Conservation (phyloP, 768 basidiomycete genomes). For the Mycena latifolia region DNA sequence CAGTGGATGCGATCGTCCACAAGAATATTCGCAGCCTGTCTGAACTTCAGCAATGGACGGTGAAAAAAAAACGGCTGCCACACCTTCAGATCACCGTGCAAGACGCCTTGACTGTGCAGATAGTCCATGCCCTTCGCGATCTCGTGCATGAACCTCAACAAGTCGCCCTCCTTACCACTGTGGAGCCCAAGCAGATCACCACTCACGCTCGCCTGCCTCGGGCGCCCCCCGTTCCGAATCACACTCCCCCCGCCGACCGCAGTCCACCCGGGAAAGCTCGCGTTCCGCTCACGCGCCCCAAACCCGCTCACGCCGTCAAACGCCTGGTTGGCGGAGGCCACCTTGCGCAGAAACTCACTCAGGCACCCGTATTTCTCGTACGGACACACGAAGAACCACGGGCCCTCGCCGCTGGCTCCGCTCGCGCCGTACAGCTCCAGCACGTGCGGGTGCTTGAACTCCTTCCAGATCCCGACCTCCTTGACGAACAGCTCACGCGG, state of each 20-base stretch:
- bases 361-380: slow-evolving; percentile 77
- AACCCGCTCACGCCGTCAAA: slow-evolving; percentile 37
- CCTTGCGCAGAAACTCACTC: slow-evolving; percentile 45
- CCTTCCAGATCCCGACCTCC: slow-evolving; percentile 81
- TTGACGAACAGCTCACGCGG: slow-evolving; percentile 74
- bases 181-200: slow-evolving; percentile 27
- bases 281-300: slow-evolving; percentile 33
- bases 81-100: slow-evolving; percentile 89
- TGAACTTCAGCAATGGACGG: neutral
- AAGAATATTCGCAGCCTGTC: slow-evolving; percentile 37
- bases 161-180: slow-evolving; percentile 54
- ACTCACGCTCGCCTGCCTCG: slow-evolving; percentile 32
- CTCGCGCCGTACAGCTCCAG: slow-evolving; percentile 84
- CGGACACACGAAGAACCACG: slow-evolving; percentile 86
- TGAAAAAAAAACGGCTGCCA: slow-evolving; percentile 28
- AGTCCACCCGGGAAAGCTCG: slow-evolving; percentile 33
- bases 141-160: slow-evolving; percentile 75
- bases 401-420: slow-evolving; percentile 74
- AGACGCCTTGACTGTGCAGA: slow-evolving; percentile 72
- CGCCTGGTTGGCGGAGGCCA: slow-evolving; percentile 35
- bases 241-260: slow-evolving; percentile 24
- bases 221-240: slow-evolving; percentile 24
- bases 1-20: slow-evolving; percentile 57
- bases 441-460: slow-evolving; percentile 76
- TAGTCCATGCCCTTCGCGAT: slow-evolving; percentile 88